Percentiles rank a stretch among this genome's conserved stretches.
phyloP scores from a whole-genome alignment of 257 asterid species.

The Plantago major region DNA sequence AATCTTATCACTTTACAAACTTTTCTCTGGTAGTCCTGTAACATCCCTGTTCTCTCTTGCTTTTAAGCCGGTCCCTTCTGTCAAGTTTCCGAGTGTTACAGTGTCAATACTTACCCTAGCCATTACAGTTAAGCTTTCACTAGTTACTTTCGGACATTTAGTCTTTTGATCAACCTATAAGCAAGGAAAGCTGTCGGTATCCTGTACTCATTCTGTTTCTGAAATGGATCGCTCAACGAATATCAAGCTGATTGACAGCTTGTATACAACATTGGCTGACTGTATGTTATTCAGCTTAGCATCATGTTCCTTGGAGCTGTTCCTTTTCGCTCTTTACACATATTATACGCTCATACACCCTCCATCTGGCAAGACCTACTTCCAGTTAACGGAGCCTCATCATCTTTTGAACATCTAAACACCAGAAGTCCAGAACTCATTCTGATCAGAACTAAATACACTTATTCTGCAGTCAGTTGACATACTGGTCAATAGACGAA shows the following conservation, averaged over 20 bases:
- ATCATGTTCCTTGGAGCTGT: slow-evolving; percentile 12
- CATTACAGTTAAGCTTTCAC: slow-evolving; percentile 24
- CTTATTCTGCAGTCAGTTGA: no score
- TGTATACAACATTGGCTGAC: slow-evolving; percentile 20
- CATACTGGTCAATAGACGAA: no score
- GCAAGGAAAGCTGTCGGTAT: slow-evolving; percentile 27
- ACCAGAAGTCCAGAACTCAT: no score
- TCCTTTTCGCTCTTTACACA: slow-evolving; percentile 9
- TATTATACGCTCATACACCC: neutral
- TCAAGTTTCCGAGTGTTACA: slow-evolving; percentile 17
- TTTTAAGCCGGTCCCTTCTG: slow-evolving; percentile 33
- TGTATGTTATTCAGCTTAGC: slow-evolving; percentile 13
- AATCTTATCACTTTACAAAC: no score
- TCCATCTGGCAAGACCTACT: neutral
- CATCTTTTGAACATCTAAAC: no score
- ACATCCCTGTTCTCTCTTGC: slow-evolving; percentile 14
- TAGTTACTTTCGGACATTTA: slow-evolving; percentile 21
- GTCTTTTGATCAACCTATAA: slow-evolving; percentile 36
- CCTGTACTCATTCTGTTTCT: slow-evolving; percentile 21
- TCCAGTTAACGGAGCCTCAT: neutral
- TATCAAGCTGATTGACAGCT: slow-evolving; percentile 22
- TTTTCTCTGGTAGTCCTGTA: neutral
- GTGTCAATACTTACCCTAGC: slow-evolving; percentile 20
- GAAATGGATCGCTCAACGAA: slow-evolving; percentile 41
- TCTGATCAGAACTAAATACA: neutral